phyloP scores from a whole-genome alignment of 2,329 filamentous ascomycete genomes.

The Aspergillus ibericus region DNA sequence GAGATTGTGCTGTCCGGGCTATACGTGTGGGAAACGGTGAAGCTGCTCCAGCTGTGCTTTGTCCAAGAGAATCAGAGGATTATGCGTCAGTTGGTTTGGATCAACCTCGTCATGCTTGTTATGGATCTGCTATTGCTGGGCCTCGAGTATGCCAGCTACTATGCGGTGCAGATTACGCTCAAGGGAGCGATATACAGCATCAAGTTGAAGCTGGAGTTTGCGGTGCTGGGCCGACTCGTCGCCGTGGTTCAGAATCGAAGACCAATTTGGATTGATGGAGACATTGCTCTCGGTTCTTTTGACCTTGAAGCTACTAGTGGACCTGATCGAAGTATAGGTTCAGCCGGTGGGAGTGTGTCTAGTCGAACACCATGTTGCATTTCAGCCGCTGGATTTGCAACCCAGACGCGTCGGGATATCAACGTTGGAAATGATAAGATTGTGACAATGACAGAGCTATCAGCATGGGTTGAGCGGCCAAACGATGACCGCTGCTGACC shows the following conservation, averaged over 20 bases:
- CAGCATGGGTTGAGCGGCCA: conserved; percentile 20
- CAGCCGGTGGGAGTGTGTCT: not conserved
- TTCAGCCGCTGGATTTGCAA: not conserved
- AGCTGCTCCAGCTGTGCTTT: conserved; percentile 41
- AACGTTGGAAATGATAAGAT: conserved; percentile 22
- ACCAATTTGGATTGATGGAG: conserved; percentile 12
- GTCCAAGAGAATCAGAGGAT: conserved; percentile 32
- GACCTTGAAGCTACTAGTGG: not conserved
- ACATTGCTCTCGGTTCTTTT: not conserved
- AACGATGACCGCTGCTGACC: not conserved
- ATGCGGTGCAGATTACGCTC: conserved; percentile 41
- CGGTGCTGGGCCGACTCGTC: conserved; percentile 52
- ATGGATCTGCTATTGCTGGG: conserved; percentile 48
- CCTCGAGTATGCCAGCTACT: conserved; percentile 43
- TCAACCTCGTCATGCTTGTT: conserved; percentile 49
- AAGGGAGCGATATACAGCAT: conserved; percentile 43
- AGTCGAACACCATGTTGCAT: not conserved
- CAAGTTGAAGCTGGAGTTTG: conserved; percentile 56
- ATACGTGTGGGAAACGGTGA: conserved; percentile 56
- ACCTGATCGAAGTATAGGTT: conserved; percentile 26
- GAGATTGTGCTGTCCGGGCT: conserved; percentile 50
- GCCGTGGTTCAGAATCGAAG: conserved; percentile 35
- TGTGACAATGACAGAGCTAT: conserved; percentile 24
- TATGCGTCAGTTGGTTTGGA: conserved; percentile 48
- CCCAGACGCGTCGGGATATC: conserved; percentile 7